Evolutionary conservation across 176 grass and related monocot genomes (phyloP).

Genomic region (Themeda triandra): DNA sequence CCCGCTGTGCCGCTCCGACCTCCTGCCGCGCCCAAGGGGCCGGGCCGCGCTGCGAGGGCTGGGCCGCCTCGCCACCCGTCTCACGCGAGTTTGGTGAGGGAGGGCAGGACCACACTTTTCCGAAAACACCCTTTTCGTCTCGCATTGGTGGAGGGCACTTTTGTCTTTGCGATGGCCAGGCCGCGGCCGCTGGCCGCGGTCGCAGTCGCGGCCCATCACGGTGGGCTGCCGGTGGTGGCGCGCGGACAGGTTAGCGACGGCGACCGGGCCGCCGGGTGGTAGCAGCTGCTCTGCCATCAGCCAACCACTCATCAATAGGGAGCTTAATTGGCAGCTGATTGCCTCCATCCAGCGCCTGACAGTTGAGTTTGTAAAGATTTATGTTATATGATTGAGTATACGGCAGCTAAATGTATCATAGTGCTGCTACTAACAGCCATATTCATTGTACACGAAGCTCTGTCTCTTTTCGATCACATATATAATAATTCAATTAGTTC

Average conservation of each 20-base stretch:
- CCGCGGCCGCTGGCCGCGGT: background rate
- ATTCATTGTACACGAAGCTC: background rate
- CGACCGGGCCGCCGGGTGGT: background rate
- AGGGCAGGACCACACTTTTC: no score
- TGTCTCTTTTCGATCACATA: background rate
- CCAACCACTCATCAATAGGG: background rate
- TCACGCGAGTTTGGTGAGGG: constrained; percentile 23
- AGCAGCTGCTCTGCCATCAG: no score
- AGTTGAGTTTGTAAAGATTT: background rate
- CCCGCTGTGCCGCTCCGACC: constrained; percentile 57
- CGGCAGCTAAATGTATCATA: background rate
- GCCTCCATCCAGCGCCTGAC: background rate
- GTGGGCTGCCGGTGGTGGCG: background rate
- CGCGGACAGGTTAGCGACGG: constrained; percentile 8
- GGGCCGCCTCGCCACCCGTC: constrained; percentile 21
- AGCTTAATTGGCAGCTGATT: background rate
- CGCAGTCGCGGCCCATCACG: background rate
- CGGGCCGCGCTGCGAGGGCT: background rate
- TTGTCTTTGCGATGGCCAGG: no score
- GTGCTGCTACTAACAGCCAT: background rate
- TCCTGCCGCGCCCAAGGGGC: constrained; percentile 22
- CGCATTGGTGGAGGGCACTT: no score
- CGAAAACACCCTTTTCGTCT: no score
- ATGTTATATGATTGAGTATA: background rate
- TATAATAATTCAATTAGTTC: background rate